These are phyloP conservation scores for Trametes elegans DNA, from an alignment of 768 basidiomycete genomes.

Conservation along the genomic window DNA sequence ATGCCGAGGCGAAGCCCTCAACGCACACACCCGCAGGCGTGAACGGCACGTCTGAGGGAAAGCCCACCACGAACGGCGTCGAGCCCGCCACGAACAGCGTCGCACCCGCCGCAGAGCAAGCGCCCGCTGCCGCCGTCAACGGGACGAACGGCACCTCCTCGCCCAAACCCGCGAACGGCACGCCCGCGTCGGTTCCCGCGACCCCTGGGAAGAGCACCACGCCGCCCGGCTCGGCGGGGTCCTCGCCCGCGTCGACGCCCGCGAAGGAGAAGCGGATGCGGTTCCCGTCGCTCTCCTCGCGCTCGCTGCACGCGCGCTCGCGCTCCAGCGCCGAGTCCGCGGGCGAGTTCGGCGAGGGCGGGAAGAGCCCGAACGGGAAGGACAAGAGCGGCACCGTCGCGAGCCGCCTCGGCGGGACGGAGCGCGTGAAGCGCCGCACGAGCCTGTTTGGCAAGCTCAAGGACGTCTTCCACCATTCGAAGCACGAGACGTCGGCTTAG, in stretches of 20 bases:
- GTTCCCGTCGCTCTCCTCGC: constrained; percentile 30
- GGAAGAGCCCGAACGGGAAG: constrained; percentile 6
- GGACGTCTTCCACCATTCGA: constrained; percentile 25
- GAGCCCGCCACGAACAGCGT: constrained; percentile 8
- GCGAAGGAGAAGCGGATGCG: constrained; percentile 25
- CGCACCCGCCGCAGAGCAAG: not conserved
- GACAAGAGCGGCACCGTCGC: constrained; percentile 2
- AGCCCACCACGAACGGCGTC: constrained; percentile 8
- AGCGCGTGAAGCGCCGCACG: constrained; percentile 28
- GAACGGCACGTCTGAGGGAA: constrained; percentile 13
- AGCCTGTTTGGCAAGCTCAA: constrained; percentile 34
- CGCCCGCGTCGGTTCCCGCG: constrained; percentile 3
- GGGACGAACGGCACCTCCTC: not conserved
- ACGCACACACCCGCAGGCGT: constrained; percentile 5
- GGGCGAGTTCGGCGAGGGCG: constrained; percentile 11
- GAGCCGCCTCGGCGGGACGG: constrained; percentile 16
- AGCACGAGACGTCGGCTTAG: constrained; percentile 4
- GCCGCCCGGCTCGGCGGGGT: constrained; percentile 1
- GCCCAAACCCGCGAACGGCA: not conserved
- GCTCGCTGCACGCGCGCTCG: constrained; percentile 19
- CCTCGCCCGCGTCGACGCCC: constrained; percentile 10
- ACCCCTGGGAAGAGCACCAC: not conserved
- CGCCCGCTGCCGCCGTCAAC: not conserved
- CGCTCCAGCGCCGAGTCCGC: constrained; percentile 17
- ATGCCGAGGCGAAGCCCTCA: constrained; percentile 4